Evolutionary conservation across 306 rosid genomes (phyloP).

Genomic region (Vigna trinervia): DNA sequence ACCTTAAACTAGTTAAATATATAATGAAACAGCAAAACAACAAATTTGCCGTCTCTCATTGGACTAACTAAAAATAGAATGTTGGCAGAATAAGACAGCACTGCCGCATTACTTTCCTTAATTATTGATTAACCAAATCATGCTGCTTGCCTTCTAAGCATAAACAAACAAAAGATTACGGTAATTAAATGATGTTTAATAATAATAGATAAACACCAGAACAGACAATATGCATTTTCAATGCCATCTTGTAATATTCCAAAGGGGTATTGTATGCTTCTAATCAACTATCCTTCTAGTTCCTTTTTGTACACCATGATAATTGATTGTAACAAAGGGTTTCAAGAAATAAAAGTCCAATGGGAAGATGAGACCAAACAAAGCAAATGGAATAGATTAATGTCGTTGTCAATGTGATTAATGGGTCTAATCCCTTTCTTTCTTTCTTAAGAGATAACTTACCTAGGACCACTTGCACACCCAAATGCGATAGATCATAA

Average conservation of each 20-base stretch:
- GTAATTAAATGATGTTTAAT: conserved; percentile 19
- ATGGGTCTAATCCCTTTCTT: background rate
- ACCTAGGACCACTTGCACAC: conserved; percentile 34
- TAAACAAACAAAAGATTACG: conserved; percentile 34
- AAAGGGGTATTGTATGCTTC: conserved; percentile 2
- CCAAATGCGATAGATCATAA: conserved; percentile 30
- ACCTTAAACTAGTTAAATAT: conserved; percentile 16
- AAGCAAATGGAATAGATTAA: conserved; percentile 24
- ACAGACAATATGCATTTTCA: conserved; percentile 36
- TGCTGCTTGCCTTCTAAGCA: conserved; percentile 65
- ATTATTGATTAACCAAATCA: conserved; percentile 41
- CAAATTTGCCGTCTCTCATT: conserved; percentile 53
- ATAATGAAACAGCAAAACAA: conserved; percentile 7
- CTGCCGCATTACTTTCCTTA: conserved; percentile 37
- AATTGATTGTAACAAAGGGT: conserved; percentile 24
- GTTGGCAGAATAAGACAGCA: conserved; percentile 40
- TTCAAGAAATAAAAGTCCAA: conserved; percentile 7
- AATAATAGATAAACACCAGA: conserved; percentile 28
- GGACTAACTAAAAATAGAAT: conserved; percentile 55
- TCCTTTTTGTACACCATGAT: conserved; percentile 23
- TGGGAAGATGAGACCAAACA: conserved; percentile 22
- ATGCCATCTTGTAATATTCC: conserved; percentile 33
- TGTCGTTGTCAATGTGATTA: conserved; percentile 37
- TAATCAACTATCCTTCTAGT: background rate
- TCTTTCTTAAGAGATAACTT: conserved; percentile 28